Evolutionary conservation across 306 rosid species (phyloP), one percentile per base, ranked within the genome.

Genomic region (Betula pendula): DNA sequence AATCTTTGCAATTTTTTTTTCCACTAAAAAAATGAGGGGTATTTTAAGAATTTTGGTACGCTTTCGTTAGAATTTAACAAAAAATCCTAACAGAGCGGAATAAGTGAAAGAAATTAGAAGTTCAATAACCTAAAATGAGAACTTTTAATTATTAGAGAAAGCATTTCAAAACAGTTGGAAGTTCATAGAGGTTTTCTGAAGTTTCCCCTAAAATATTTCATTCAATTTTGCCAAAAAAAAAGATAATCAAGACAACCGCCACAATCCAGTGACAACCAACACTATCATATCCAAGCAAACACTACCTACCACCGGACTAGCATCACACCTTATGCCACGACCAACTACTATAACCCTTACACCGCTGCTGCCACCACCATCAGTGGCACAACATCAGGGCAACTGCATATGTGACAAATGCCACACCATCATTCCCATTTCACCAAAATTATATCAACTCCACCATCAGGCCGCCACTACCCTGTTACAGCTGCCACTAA

Each of bases 221-320:
- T 20, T 56, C 3, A 56, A 56, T 24, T 56, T 10, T 56, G 14
- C 63, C 33, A 29, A 29, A 11, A 11, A 10, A 56, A 11, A 10
- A 22, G 6, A 55, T 22, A 24, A 56, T 56, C 63, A 10, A 56
- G 31, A 52, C 31, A 56, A 24, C 33, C 16, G 11, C 63, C 33
- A 56, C 17, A 27, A 56, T 56, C 63, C 33, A 56, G 17, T 5
- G 12, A 0, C 63, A 56, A 65, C 25, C 47, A 65, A 65, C 24
- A 35, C 68, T 31, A 65, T 17, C 70, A 35, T 60, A 35, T 65
- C 17, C 70, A 65, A 65, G 44, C 45, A 65, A 17, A 65, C 13
- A 35, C 24, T 2, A 2, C 70, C 47, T 2, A 35, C 43, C 4
- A 60, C 22, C 70, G 17, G 22, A 65, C 44, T 38, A 35, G 24